phyloP scores from a whole-genome alignment of 768 basidiomycete genomes.

The Boletus pseudo-olivaceus region DNA sequence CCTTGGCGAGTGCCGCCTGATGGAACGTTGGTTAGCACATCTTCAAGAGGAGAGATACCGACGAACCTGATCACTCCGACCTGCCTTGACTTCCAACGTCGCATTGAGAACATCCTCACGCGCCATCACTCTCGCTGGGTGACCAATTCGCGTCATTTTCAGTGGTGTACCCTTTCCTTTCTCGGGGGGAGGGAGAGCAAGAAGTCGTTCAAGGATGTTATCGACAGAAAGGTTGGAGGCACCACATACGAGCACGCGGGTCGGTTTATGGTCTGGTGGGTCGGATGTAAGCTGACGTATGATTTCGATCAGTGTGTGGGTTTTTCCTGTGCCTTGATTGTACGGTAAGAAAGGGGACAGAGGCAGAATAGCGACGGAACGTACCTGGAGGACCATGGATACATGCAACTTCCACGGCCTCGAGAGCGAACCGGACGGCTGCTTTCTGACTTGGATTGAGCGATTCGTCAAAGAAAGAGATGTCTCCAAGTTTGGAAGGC shows the following conservation, averaged over 20 bases:
- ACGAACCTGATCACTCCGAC: conserved; percentile 63
- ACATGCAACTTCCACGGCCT: conserved; percentile 78
- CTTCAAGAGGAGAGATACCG: not conserved
- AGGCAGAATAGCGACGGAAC: not conserved
- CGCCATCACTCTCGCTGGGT: conserved; percentile 89
- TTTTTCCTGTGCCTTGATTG: conserved; percentile 84
- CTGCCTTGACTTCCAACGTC: conserved; percentile 71
- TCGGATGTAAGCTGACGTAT: conserved; percentile 75
- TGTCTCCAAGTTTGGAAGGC: conserved; percentile 31
- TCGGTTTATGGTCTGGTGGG: conserved; percentile 40
- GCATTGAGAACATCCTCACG: conserved; percentile 61
- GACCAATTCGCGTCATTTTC: conserved; percentile 85
- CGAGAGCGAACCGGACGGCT: conserved; percentile 81
- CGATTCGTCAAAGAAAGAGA: conserved; percentile 69
- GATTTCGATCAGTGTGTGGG: conserved; percentile 90
- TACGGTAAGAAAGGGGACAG: not conserved
- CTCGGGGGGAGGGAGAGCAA: conserved; percentile 52
- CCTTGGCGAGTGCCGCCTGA: conserved; percentile 78
- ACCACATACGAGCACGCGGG: conserved; percentile 81
- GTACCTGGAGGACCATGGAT: conserved; percentile 97
- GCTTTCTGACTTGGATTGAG: conserved; percentile 83
- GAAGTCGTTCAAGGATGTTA: conserved; percentile 86
- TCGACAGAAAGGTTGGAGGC: conserved; percentile 95
- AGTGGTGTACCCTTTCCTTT: conserved; percentile 43
- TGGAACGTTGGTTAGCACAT: not conserved